Evolutionary conservation across 2,329 filamentous ascomycete genomes (phyloP).

Genomic region (Plenodomus lindquistii): DNA sequence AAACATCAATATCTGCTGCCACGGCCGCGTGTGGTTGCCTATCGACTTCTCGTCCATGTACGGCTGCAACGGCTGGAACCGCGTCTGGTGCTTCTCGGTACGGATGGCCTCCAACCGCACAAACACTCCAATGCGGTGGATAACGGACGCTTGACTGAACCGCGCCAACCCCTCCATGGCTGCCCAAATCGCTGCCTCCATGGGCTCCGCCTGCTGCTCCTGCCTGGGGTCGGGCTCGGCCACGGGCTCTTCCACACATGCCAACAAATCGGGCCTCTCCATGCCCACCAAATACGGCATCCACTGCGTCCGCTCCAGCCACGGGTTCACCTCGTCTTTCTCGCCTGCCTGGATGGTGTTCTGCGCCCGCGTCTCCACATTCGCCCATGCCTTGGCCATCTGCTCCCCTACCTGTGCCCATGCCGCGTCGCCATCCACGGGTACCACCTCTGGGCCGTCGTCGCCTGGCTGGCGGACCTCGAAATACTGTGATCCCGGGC

Average conservation of each 20-base stretch:
- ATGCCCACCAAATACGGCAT: conserved; percentile 18
- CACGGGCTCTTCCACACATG: conserved; percentile 13
- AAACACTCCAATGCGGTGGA: conserved; percentile 12
- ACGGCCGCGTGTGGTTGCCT: conserved; percentile 8
- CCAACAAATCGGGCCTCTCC: conserved; percentile 15
- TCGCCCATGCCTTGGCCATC: background rate
- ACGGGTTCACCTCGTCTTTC: background rate
- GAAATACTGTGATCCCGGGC: background rate
- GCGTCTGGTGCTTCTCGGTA: conserved; percentile 21
- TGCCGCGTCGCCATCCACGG: background rate
- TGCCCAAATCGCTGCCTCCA: conserved; percentile 15
- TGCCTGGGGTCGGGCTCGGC: conserved; percentile 6
- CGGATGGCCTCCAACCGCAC: conserved; percentile 19
- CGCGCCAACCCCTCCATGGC: conserved; percentile 15
- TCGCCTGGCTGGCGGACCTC: background rate
- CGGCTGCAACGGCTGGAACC: conserved; percentile 15
- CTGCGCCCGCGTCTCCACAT: background rate
- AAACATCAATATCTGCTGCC: conserved; percentile 25
- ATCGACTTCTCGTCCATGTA: conserved; percentile 19
- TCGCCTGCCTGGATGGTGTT: background rate
- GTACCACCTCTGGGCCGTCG: background rate
- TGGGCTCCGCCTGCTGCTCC: conserved; percentile 6
- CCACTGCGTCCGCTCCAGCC: too few species aligned
- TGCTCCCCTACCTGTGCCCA: background rate
- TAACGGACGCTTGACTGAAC: conserved; percentile 15